Evolutionary conservation across 169 alveolate genomes (phyloP).

Genomic region (Babesia caballi): DNA sequence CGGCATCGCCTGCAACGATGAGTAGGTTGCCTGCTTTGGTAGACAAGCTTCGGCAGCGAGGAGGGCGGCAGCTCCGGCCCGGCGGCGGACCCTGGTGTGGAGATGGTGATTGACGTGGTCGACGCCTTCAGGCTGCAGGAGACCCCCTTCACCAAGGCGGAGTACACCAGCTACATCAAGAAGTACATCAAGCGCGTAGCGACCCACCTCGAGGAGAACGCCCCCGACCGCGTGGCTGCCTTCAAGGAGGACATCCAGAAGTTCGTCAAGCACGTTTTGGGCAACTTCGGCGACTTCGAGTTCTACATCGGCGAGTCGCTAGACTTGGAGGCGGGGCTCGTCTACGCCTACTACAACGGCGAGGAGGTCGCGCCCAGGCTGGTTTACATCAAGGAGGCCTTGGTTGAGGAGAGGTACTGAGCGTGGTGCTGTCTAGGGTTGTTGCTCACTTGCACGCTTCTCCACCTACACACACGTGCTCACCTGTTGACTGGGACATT

Average conservation of each 20-base stretch:
- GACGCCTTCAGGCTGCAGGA: constrained; percentile 88
- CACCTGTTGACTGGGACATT: no score
- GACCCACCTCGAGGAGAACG: constrained; percentile 81
- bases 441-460: neutral
- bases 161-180: constrained; percentile 86
- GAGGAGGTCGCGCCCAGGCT: constrained; percentile 90
- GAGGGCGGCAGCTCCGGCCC: constrained; percentile 78
- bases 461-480: neutral
- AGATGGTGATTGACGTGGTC: constrained; percentile 87
- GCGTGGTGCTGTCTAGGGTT: neutral
- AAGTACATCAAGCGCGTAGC: constrained; percentile 85
- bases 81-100: constrained; percentile 78
- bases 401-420: constrained; percentile 86
- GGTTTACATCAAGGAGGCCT: constrained; percentile 87
- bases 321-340: constrained; percentile 86
- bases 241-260: constrained; percentile 86
- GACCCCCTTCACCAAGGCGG: constrained; percentile 88
- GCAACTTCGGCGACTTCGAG: constrained; percentile 87
- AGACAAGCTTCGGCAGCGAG: constrained; percentile 67
- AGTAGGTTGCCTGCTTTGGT: constrained; percentile 24
- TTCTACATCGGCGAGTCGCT: constrained; percentile 89
- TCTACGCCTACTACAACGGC: constrained; percentile 89
- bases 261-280: constrained; percentile 85
- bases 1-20: constrained; percentile 85
- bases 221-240: constrained; percentile 87